phyloP scores from a whole-genome alignment of 2,329 filamentous ascomycete species.

The Graphilbum sp. region DNA sequence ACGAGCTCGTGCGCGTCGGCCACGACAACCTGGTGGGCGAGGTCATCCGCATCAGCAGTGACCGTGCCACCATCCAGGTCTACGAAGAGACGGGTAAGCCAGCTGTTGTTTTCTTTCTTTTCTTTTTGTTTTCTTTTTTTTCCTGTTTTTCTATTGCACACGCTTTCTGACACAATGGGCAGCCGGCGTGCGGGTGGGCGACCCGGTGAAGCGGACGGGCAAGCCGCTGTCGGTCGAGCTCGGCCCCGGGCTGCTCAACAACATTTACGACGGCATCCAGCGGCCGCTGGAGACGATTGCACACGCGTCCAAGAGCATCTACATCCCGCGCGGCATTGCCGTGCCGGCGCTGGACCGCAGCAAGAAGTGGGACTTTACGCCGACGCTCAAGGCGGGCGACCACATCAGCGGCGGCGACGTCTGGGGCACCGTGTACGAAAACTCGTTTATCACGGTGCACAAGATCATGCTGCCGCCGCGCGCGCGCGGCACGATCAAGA shows the following conservation, averaged over 20 bases:
- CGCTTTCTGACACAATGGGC: conserved; percentile 2
- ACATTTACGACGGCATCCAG: conserved; percentile 98
- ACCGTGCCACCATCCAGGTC: conserved; percentile 95
- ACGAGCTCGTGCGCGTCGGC: conserved; percentile 91
- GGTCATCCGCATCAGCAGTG: conserved; percentile 91
- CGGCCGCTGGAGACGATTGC: conserved; percentile 79
- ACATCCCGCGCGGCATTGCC: conserved; percentile 88
- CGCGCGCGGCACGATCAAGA: conserved; percentile 80
- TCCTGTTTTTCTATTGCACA: background rate
- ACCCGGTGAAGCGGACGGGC: conserved; percentile 77
- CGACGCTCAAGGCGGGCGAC: conserved; percentile 83
- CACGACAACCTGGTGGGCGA: conserved; percentile 87
- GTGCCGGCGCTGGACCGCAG: conserved; percentile 75
- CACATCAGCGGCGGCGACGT: conserved; percentile 94
- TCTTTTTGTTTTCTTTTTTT: background rate
- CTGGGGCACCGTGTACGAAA: conserved; percentile 89
- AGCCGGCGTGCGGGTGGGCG: conserved; percentile 92
- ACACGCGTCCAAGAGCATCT: conserved; percentile 68
- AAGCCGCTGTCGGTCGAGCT: conserved; percentile 97
- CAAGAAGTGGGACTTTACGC: conserved; percentile 95
- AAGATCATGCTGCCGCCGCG: conserved; percentile 84
- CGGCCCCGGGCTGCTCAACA: conserved; percentile 91
- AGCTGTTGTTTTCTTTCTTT: conserved; percentile 11
- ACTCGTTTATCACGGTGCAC: conserved; percentile 86
- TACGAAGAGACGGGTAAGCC: conserved; percentile 92